Base-by-base conservation (phyloP, 2,329 filamentous ascomycete genomes). In the Neonectria coccinea region DNA sequence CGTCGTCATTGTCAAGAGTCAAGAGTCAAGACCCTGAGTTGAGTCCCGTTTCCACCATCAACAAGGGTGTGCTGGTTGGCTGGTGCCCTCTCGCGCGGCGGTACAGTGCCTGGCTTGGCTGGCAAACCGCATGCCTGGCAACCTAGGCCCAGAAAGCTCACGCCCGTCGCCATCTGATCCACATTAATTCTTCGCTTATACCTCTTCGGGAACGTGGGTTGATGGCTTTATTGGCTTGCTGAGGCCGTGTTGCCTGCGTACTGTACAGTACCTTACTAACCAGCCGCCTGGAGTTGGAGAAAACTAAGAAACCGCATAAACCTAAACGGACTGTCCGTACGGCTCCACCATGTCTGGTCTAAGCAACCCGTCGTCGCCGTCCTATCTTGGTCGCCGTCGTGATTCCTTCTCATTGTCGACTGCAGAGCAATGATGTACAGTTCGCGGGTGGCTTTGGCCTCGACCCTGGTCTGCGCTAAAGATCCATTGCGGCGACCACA, bases 141-240 rank as follows among this genome's bases (percentile, higher is more conserved):
- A 44, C 48, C 45, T 44, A 54, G 60, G 48, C 55, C 54, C 45
- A 59, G 60, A 47, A 50, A 44, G 59, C 48, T 55, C 59, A 56
- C 25, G 47, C 10, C 33, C 55, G 60, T 39, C 47, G 59, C 63
- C 65, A 64, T 63, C 62, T 62, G 64, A 63, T 59, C 72, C 72
- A 73, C 68, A 59, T 31, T 29, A 56, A 67, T 67, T 72, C 65
- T 69, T 70, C 71, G 72, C 72, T 73, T 72, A 59, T 56, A 18
- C 66, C 64, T 55, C 58, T 71, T 69, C 64, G 72, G 72, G 68
- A 72, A 73, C 68, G 62, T 67, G 64, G 70, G 66, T 65, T 66
- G 44, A 6, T 39, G 36, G 14, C 36, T 39, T 42, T 42, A n/a
- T 11, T 67, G 64, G 68, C 66, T 65, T 66, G 47, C 62, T 68